Evolutionary conservation across 106 monocot genomes (phyloP), one percentile per base, ranked within the genome.

Genomic region (Narthecium ossifragum): DNA sequence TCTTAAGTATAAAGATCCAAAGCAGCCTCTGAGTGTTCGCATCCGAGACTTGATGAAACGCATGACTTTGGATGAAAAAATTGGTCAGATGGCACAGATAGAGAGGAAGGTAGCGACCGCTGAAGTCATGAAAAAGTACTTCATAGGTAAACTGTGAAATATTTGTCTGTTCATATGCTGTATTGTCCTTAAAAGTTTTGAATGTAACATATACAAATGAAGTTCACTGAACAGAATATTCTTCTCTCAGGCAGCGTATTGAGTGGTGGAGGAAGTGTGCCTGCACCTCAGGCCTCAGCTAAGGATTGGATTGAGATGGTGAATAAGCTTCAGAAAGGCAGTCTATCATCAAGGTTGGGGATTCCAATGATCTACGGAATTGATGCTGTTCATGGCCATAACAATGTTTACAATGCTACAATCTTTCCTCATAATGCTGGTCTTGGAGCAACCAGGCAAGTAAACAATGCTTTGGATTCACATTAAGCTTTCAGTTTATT

Each of bases 391-490:
- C 78, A 78, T 43, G 78, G 78, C 0, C 66, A 78, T 34, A 72
- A 72, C 30, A 78, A 60, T 21, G 78, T 72, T 32, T 78, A 72
- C 56, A 67, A 72, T 14, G 79, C 79, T 22, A 79, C 79, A 1
- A 79, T 79, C 23, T 79, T 79, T 39, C 79, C 79, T 31, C 79
- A 79, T 46, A 79, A 79, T 49, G 53, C 73, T 22, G 79, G 73
- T 15, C 79, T 79, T 60, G 79, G 79, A 36, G 79, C 64, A 29
- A 73, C 79, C 20, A 73, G 79, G 79, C 49, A 62, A 32, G 61
- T 57, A 31, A n/a, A n/a, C n/a, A n/a, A n/a, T n/a, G n/a, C n/a
- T n/a, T n/a, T n/a, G n/a, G n/a, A n/a, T n/a, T n/a, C n/a, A n/a
- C n/a, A n/a, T n/a, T n/a, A n/a, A n/a, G n/a, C n/a, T n/a, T n/a